Evolutionary conservation across 2,329 filamentous ascomycete species (phyloP), one percentile per base, ranked within the genome.

Genomic region (Arthrobotrys iridis): DNA sequence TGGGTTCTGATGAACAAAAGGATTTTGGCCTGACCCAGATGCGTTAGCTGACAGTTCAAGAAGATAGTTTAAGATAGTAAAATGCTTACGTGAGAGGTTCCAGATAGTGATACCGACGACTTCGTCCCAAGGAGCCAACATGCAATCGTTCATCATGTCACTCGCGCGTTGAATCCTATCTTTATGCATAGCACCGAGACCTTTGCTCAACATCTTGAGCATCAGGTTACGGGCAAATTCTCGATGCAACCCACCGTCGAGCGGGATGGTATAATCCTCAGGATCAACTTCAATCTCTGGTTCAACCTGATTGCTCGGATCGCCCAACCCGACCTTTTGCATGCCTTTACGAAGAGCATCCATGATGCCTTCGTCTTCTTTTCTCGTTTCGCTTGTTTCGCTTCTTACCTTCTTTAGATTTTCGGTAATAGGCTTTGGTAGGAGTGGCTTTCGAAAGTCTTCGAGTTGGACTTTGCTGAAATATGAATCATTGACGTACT

Each of bases 81-180:
- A 35, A 37, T 3, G 28, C 62, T 60, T 66, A 74, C 68, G 50
- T 1, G 52, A 45, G 8, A 74, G 43, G 28, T 74, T 74, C 62
- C 50, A 62, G 20, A 74, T 28, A 13, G 22, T 24, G 11, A 66
- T 52, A 7, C 35, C 70, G 40, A 74, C 55, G 5, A 57, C 30
- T 30, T 62, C 66, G 24, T 74, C 70, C 70, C 70, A 74, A 10
- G 45, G 10, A 8, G 11, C 35, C 24, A 74, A 58, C 62, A 74
- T 67, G 13, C 45, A 30, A 13, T 74, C 63, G 24, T 67, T 74
- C 28, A 74, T 67, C 70, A 74, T 74, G 6, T 74, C 70, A 20
- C 63, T 74, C 10, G 24, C 60, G 3, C 70, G 70, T 45, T 67
- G 62, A 20, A 67, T 74, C 37, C 41, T 55, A 6, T 63, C 45